Evolutionary conservation across 2,329 filamentous ascomycete genomes (phyloP).

Genomic region (Huntiella omanensis): DNA sequence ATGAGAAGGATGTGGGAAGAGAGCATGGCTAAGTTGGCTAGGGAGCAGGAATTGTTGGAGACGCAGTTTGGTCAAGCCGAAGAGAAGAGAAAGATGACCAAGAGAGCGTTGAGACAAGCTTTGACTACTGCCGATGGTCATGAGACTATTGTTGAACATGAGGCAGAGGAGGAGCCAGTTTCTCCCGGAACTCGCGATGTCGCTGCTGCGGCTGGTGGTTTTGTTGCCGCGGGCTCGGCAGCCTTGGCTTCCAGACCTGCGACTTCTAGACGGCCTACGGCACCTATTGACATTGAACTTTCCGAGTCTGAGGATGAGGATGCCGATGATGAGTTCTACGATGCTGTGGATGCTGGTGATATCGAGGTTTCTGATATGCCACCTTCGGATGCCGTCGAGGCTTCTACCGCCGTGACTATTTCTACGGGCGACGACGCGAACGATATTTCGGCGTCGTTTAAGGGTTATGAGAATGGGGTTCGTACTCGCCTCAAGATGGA

Average conservation of each 20-base stretch:
- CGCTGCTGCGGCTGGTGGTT: neutral
- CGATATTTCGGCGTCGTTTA: slow-evolving; percentile 62
- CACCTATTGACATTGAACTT: slow-evolving; percentile 19
- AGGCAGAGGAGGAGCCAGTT: slow-evolving; percentile 15
- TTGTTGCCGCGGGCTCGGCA: neutral
- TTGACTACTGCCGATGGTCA: slow-evolving; percentile 43
- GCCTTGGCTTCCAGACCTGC: neutral
- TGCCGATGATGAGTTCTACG: slow-evolving; percentile 78
- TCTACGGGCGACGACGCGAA: slow-evolving; percentile 21
- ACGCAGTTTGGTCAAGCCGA: slow-evolving; percentile 77
- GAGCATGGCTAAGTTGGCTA: slow-evolving; percentile 92
- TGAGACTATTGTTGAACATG: slow-evolving; percentile 17
- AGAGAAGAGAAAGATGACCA: slow-evolving; percentile 73
- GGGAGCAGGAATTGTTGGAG: slow-evolving; percentile 82
- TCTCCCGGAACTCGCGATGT: neutral
- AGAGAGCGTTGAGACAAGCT: slow-evolving; percentile 72
- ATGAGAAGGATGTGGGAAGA: slow-evolving; percentile 96
- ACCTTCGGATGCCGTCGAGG: slow-evolving; percentile 25
- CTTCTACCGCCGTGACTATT: slow-evolving; percentile 18
- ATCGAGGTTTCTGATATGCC: slow-evolving; percentile 62
- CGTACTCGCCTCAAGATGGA: slow-evolving; percentile 70
- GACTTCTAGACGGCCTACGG: slow-evolving; percentile 1
- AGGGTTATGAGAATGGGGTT: slow-evolving; percentile 79
- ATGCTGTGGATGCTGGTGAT: slow-evolving; percentile 84
- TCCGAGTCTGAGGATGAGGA: slow-evolving; percentile 68